phyloP scores from a whole-genome alignment of 2,329 filamentous ascomycete genomes.

The Aureobasidium sp. region DNA sequence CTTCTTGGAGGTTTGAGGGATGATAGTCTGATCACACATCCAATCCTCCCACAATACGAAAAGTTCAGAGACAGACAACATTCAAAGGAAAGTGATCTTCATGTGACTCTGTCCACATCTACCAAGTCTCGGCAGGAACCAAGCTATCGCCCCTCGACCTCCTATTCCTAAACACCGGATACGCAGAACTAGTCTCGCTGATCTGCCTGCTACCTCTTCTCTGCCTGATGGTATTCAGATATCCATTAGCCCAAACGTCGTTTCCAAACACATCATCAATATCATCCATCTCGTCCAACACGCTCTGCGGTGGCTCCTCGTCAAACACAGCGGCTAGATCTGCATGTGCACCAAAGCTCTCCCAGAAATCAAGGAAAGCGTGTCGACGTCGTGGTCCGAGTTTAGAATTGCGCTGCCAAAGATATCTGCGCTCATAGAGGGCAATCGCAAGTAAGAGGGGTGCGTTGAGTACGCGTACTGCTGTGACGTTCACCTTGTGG shows the following conservation, averaged over 20 bases:
- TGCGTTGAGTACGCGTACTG: constrained; percentile 65
- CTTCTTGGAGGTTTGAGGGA: background rate
- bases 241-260: constrained; percentile 32
- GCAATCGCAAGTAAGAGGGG: constrained; percentile 66
- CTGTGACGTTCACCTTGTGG: constrained; percentile 78
- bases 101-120: background rate
- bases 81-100: background rate
- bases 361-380: constrained; percentile 49
- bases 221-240: constrained; percentile 9
- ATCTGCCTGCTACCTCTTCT: constrained; percentile 8
- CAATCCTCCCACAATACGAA: too few species aligned
- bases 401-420: constrained; percentile 46
- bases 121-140: constrained; percentile 7
- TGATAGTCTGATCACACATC: background rate
- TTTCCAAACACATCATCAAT: constrained; percentile 39
- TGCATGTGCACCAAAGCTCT: constrained; percentile 60
- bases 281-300: constrained; percentile 40
- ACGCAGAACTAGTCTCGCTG: constrained; percentile 10
- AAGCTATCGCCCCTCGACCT: constrained; percentile 6
- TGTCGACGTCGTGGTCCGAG: constrained; percentile 30
- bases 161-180: constrained; percentile 7
- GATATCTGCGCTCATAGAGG: constrained; percentile 58
- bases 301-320: constrained; percentile 53
- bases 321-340: constrained; percentile 68
- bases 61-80: too few species aligned